Percentiles rank a stretch among this genome's conserved stretches.
Conservation (phyloP, 768 basidiomycete species). For the Cystobasidium tubakii region DNA sequence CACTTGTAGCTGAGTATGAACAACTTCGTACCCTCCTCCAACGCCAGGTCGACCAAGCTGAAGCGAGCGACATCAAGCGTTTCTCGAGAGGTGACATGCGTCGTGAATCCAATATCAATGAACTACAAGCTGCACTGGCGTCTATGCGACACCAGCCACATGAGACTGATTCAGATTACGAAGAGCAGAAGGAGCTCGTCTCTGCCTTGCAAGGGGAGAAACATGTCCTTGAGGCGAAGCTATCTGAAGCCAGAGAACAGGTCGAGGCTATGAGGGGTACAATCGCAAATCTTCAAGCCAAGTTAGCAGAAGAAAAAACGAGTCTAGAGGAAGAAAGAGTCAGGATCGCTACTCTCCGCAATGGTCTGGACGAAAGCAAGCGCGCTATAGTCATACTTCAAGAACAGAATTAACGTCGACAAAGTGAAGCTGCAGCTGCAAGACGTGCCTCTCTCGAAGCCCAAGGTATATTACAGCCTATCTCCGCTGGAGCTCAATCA, state of each 20-base stretch:
- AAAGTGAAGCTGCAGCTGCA: slow-evolving; percentile 10
- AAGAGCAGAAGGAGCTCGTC: neutral
- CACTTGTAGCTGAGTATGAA: slow-evolving; percentile 27
- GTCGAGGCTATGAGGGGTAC: neutral
- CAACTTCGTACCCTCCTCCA: slow-evolving; percentile 25
- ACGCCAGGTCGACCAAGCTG: slow-evolving; percentile 12
- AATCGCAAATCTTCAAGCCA: neutral
- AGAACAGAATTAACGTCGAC: slow-evolving; percentile 15
- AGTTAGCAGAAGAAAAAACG: neutral
- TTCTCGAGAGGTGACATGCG: slow-evolving; percentile 23
- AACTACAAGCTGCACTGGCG: slow-evolving; percentile 19
- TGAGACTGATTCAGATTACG: slow-evolving; percentile 11
- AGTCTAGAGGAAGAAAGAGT: slow-evolving; percentile 1
- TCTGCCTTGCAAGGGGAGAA: neutral
- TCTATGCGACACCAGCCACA: slow-evolving; percentile 17
- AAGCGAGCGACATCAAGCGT: slow-evolving; percentile 1
- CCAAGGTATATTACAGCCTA: slow-evolving; percentile 14
- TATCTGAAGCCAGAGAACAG: neutral
- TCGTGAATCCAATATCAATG: slow-evolving; percentile 31
- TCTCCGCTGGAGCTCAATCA: neutral
- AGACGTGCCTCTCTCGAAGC: slow-evolving; percentile 9
- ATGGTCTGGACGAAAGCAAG: slow-evolving; percentile 32
- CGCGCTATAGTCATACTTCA: slow-evolving; percentile 24
- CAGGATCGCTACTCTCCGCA: slow-evolving; percentile 11
- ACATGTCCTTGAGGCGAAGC: neutral